Evolutionary conservation across 140 eudicot species (phyloP).

Genomic region (Flaveria floridana): DNA sequence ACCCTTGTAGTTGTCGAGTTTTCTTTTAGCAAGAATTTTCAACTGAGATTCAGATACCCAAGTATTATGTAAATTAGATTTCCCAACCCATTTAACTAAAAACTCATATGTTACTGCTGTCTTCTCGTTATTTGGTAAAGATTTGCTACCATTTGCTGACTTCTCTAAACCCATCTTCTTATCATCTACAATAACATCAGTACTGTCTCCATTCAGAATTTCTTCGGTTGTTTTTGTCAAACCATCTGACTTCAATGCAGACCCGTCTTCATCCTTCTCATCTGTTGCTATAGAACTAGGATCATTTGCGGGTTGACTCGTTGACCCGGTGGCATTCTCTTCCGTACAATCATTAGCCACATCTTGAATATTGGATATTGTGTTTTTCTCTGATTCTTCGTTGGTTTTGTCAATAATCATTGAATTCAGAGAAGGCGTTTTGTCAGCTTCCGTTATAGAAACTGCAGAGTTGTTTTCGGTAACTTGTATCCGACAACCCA

Average conservation of each 20-base stretch:
- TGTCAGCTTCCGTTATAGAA: conserved; percentile 31
- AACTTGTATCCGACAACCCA: conserved; percentile 79
- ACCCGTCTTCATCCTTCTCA: conserved; percentile 30
- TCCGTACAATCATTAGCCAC: conserved; percentile 41
- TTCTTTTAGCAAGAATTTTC: conserved; percentile 70
- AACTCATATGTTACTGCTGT: conserved; percentile 53
- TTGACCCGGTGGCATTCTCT: conserved; percentile 29
- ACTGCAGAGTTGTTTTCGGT: conserved; percentile 28
- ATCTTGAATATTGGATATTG: conserved; percentile 33
- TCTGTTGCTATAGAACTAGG: conserved; percentile 28
- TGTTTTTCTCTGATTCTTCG: conserved; percentile 35
- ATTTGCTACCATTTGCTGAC: conserved; percentile 16
- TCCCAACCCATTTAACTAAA: conserved; percentile 91
- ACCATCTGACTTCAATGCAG: conserved; percentile 26
- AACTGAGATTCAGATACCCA: conserved; percentile 83
- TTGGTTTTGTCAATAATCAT: conserved; percentile 30
- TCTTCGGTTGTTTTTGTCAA: conserved; percentile 24
- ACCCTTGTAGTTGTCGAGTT: conserved; percentile 77
- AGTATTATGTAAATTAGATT: conserved; percentile 75
- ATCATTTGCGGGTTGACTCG: conserved; percentile 24
- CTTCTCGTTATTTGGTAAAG: conserved; percentile 34
- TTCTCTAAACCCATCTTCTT: conserved; percentile 28
- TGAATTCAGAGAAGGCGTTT: conserved; percentile 33
- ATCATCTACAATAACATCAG: conserved; percentile 28
- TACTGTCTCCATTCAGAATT: conserved; percentile 24